Conservation (phyloP, 2,329 filamentous ascomycete genomes). For the Pestalotiopsis sp. region DNA sequence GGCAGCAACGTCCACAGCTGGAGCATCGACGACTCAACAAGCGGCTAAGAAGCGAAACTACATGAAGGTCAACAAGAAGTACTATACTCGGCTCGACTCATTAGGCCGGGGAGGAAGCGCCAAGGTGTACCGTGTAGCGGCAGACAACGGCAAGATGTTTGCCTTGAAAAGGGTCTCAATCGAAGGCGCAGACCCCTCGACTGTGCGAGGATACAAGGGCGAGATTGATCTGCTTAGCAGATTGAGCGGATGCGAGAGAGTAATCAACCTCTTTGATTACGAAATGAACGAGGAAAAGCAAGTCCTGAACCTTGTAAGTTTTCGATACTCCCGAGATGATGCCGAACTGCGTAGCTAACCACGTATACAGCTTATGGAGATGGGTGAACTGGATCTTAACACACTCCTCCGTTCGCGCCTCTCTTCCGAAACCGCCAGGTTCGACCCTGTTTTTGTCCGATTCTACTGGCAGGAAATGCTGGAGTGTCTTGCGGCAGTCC, state of each 20-base stretch:
- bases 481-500: constrained; percentile 88
- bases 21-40: constrained; percentile 76
- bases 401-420: constrained; percentile 77
- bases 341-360: neutral
- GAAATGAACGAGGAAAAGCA: constrained; percentile 94
- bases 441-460: constrained; percentile 91
- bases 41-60: constrained; percentile 77
- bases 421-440: constrained; percentile 71
- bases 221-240: constrained; percentile 91
- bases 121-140: constrained; percentile 94
- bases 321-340: neutral
- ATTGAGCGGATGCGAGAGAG: constrained; percentile 81
- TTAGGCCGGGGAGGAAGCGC: constrained; percentile 91
- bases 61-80: constrained; percentile 86
- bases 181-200: constrained; percentile 83
- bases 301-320: constrained; percentile 77
- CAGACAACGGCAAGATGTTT: constrained; percentile 94
- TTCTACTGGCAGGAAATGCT: constrained; percentile 99
- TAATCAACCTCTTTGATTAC: constrained; percentile 88
- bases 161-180: constrained; percentile 91
- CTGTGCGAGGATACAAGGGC: constrained; percentile 86
- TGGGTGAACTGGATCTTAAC: constrained; percentile 92
- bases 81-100: constrained; percentile 86
- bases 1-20: constrained; percentile 81
- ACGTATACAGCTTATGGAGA: constrained; percentile 79